A percentile compares a stretch with the other conserved stretches of the same genome.
Conservation (phyloP, 352 stramenopile genomes). For the Pythium guiyangense region DNA sequence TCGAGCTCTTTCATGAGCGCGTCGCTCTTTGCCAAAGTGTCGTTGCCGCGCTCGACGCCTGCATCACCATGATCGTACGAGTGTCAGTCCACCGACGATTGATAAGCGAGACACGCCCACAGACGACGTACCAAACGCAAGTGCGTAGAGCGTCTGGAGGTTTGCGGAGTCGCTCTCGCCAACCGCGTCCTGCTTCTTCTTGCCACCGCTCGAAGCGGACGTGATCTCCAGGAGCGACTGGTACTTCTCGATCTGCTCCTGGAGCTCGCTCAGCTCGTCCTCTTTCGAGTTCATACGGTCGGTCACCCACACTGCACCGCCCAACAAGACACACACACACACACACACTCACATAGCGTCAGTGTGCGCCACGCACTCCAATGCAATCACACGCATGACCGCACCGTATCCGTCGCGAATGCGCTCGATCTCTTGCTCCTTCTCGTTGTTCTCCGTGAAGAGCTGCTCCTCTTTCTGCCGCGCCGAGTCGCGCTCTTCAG, state of each 20-base stretch:
- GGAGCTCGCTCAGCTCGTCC: conserved; percentile 77
- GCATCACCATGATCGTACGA: too few relatives aligned
- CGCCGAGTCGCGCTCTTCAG: conserved; percentile 76
- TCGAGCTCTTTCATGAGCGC: conserved; percentile 23
- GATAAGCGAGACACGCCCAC: too few relatives aligned
- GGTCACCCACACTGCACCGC: conserved; percentile 73
- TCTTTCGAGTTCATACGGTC: conserved; percentile 88
- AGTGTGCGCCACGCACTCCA: neutral
- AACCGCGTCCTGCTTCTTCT: conserved; percentile 15
- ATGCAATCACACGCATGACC: neutral
- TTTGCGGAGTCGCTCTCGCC: conserved; percentile 1
- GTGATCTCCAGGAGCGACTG: conserved; percentile 71
- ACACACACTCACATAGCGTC: neutral
- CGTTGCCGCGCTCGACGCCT: conserved; percentile 10
- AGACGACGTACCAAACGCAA: conserved; percentile 12
- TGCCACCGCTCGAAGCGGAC: conserved; percentile 13
- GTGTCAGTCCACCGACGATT: too few relatives aligned
- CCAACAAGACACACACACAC: neutral
- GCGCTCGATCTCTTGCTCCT: conserved; percentile 85
- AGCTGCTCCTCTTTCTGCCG: conserved; percentile 81
- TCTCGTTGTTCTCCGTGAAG: conserved; percentile 80
- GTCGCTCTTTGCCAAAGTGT: conserved; percentile 8
- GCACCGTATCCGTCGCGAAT: conserved; percentile 80
- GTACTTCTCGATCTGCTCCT: conserved; percentile 84
- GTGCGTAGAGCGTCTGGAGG: conserved; percentile 8